Base-by-base conservation (phyloP, 2,329 filamentous ascomycete genomes). In the Didymella segeticola region DNA sequence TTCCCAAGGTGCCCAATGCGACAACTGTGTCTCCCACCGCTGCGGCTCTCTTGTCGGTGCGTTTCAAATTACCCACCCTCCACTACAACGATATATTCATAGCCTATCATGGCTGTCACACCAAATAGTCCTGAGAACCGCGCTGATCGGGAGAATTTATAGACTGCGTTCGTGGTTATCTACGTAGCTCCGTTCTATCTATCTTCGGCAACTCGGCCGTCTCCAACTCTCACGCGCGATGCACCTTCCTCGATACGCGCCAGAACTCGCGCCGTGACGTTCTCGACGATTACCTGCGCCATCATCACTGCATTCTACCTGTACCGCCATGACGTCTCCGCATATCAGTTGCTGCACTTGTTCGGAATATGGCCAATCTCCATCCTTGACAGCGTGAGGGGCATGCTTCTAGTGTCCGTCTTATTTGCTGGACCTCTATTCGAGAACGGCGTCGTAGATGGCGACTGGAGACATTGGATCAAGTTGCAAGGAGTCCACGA, bases 121-220 rank as follows among this genome's bases (percentile, higher is more conserved):
- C 34, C 27, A 57, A 50, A 49, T 36, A 38, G n/a, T n/a, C 6
- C 25, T 56, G 52, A 58, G 60, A 42, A 29, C 39, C 33, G 49
- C 26, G 51, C 66, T 73, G 56, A 73, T 65, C 41, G 38, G n/a
- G 43, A 57, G 43, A 27, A 14, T 46, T 38, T 60, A 37, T 57
- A 90, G 90, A 78, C 93, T 58, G 75, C 87, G 57, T 96, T 96
- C 77, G 96, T 91, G n/a, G 75, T 92, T 64, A 78, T 91, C 78
- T 99, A 98, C 78, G 90, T 99, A 66, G 79, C 90, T 3, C 93
- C 95, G 20, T 91, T 98, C 76, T 97, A 99, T 79, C 81, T 93
- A 59, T 95, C 89, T 17, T 76, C 86, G 4, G 83, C 86, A 17
- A 96, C 93, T 5, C 86, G 93, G 46, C 92, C 93, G 6, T 95